Evolutionary conservation across 2,329 filamentous ascomycete genomes (phyloP).

Genomic region (Dissoconium aciculare): DNA sequence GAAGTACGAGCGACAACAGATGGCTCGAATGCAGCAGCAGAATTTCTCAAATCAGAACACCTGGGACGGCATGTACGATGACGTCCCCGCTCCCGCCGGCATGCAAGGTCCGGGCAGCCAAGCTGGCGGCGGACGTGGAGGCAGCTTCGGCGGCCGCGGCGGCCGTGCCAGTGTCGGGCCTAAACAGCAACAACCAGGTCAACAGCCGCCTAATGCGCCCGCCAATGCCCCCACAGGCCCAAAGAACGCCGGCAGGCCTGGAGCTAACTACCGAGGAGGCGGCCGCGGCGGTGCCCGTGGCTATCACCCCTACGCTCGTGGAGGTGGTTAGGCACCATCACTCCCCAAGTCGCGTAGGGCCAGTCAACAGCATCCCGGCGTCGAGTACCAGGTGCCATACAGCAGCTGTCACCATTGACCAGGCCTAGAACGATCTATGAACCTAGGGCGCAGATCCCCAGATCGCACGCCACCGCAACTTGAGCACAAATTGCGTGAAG

Average conservation of each 20-base stretch:
- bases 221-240: slow-evolving; percentile 85
- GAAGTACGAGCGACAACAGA: slow-evolving; percentile 59
- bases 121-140: slow-evolving; percentile 31
- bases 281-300: slow-evolving; percentile 59
- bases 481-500: too few species aligned
- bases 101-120: slow-evolving; percentile 30
- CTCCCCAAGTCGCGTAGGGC: too few species aligned
- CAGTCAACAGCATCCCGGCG: too few species aligned
- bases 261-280: slow-evolving; percentile 85
- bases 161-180: slow-evolving; percentile 23
- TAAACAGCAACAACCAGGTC: slow-evolving; percentile 15
- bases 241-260: slow-evolving; percentile 83
- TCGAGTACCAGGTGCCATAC: too few species aligned
- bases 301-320: slow-evolving; percentile 60
- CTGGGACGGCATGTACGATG: slow-evolving; percentile 98
- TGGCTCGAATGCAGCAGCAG: slow-evolving; percentile 36
- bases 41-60: slow-evolving; percentile 38
- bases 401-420: too few species aligned
- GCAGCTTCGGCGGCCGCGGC: slow-evolving; percentile 27
- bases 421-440: too few species aligned
- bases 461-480: too few species aligned
- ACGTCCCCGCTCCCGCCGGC: slow-evolving; percentile 70
- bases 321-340: slow-evolving; percentile 13
- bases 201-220: slow-evolving; percentile 39
- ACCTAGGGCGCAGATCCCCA: too few species aligned